Conservation (phyloP, 805 yeast species). For the Phaffomyces thermotolerans region DNA sequence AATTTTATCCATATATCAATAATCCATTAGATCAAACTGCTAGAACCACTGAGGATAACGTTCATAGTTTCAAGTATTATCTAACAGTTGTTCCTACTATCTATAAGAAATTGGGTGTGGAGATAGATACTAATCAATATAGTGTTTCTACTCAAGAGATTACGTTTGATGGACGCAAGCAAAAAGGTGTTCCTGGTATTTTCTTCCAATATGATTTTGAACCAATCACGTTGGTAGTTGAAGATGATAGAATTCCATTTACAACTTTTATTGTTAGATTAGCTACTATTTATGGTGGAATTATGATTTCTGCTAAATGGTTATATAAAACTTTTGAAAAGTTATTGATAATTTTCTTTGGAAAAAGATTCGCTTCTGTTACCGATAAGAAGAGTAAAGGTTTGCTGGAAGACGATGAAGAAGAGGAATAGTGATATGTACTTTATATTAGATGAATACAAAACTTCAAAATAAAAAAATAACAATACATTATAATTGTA, state of each 20-base stretch:
- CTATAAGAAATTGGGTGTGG: conserved; percentile 62
- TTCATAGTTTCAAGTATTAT: conserved; percentile 55
- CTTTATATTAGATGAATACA: background rate
- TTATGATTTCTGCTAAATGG: conserved; percentile 65
- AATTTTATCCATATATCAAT: conserved; percentile 74
- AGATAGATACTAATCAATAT: conserved; percentile 78
- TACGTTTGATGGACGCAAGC: conserved; percentile 11
- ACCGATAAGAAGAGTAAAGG: conserved; percentile 17
- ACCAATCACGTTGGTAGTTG: conserved; percentile 64
- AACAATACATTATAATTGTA: too few relatives aligned
- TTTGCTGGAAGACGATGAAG: conserved; percentile 15
- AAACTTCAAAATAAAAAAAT: too few relatives aligned
- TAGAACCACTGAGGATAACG: conserved; percentile 41
- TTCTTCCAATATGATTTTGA: conserved; percentile 84
- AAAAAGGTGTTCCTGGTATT: conserved; percentile 58
- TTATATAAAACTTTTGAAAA: conserved; percentile 50
- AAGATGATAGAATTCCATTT: conserved; percentile 71
- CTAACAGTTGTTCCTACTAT: conserved; percentile 79
- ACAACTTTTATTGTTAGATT: conserved; percentile 69
- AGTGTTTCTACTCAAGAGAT: conserved; percentile 52
- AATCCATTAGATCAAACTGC: conserved; percentile 85
- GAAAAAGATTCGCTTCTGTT: conserved; percentile 40
- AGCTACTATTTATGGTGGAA: conserved; percentile 78
- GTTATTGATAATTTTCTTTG: conserved; percentile 43
- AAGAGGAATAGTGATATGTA: background rate